Evolutionary conservation across 1,284 basidiomycete species (phyloP), one percentile per base, ranked within the genome.

Genomic region (Ustilago esculenta): DNA sequence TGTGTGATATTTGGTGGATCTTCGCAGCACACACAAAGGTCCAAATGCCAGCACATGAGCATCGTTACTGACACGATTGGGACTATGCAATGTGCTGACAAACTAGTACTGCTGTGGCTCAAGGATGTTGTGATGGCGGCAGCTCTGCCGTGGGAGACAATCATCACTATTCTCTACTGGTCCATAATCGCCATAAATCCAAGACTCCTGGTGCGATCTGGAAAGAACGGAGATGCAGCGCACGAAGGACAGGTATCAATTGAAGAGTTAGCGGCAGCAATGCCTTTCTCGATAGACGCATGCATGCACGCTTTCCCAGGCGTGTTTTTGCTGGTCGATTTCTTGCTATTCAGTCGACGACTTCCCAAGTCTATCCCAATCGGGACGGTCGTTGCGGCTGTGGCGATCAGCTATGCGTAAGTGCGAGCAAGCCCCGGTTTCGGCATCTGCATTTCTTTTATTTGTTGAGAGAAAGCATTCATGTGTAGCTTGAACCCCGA

Each of bases 151-250:
- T 48, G 48, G 6, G 74, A 77, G 46, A 47, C 48, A 17, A 20
- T 76, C 20, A 71, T 77, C 57, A 60, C 74, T 6, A 8, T 68
- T 15, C 52, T 77, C 14, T 77, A 76, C 53, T 77, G 75, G 75
- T 54, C 61, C 1, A 48, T 77, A 4, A 23, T 65, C 9, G 14
- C 43, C 5, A 55, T 73, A 49, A 53, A 72, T 42, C n/a, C n/a
- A n/a, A n/a, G n/a, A n/a, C n/a, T n/a, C n/a, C n/a, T n/a, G n/a
- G n/a, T n/a, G n/a, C n/a, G n/a, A n/a, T n/a, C n/a, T n/a, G n/a
- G n/a, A n/a, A n/a, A n/a, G n/a, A n/a, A n/a, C n/a, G n/a, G n/a
- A n/a, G 37, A 53, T 76, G 37, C 69, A 60, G n/a, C 65, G 65
- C 25, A 56, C 27, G 40, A 29, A 52, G 72, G 61, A 4, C 74